Evolutionary conservation across 306 rosid genomes (phyloP).

Genomic region (Acacia acuminata): DNA sequence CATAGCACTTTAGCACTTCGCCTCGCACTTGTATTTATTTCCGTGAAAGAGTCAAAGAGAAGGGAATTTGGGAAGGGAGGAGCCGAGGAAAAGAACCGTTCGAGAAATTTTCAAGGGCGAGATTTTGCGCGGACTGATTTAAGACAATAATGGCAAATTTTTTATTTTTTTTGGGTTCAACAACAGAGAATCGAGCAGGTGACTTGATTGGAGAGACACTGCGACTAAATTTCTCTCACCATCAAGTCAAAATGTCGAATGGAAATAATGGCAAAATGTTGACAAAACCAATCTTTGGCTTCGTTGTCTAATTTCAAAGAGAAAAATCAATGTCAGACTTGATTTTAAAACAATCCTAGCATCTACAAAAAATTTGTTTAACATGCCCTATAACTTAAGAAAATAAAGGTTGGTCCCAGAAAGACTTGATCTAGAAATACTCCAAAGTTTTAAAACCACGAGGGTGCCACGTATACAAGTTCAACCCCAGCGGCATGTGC

Average conservation of each 20-base stretch:
- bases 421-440: not conserved
- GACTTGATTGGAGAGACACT: too few relatives aligned
- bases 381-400: not conserved
- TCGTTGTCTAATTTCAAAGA: not conserved
- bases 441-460: not conserved
- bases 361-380: not conserved
- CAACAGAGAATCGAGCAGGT: too few relatives aligned
- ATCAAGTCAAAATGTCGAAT: not conserved
- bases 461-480: not conserved
- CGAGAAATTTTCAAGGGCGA: too few relatives aligned
- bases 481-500: not conserved
- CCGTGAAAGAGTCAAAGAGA: too few relatives aligned
- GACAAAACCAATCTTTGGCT: not conserved
- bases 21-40: too few relatives aligned
- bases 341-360: conserved; percentile 5
- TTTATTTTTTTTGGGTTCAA: too few relatives aligned
- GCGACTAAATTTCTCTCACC: too few relatives aligned
- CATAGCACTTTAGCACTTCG: too few relatives aligned
- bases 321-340: not conserved
- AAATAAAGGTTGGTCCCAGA: not conserved
- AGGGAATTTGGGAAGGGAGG: too few relatives aligned
- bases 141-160: too few relatives aligned
- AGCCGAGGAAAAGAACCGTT: too few relatives aligned
- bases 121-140: too few relatives aligned
- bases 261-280: not conserved